Conservation (phyloP, 2,329 filamentous ascomycete species). For the Curvularia sp. region DNA sequence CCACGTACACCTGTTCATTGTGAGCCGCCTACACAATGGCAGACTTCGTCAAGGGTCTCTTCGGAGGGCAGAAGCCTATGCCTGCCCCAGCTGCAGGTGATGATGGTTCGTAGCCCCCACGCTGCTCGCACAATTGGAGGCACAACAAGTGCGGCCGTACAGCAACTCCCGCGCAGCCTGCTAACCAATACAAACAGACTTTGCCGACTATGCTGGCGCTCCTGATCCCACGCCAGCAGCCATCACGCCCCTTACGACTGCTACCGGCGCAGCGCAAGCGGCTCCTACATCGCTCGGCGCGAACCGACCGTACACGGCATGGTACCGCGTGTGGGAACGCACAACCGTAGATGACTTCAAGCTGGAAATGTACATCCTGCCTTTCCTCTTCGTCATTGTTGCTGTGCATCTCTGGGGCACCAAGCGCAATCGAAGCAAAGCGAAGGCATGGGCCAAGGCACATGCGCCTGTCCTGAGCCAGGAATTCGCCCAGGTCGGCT, state of each 20-base stretch:
- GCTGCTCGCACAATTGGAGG: slow-evolving; percentile 17
- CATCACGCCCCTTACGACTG: slow-evolving; percentile 53
- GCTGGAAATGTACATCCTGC: slow-evolving; percentile 82
- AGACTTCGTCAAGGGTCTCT: slow-evolving; percentile 69
- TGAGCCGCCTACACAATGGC: slow-evolving; percentile 49
- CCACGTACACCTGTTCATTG: slow-evolving; percentile 32
- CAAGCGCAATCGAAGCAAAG: slow-evolving; percentile 78
- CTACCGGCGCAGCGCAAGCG: slow-evolving; percentile 42
- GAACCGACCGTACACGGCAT: slow-evolving; percentile 79
- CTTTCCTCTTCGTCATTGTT: slow-evolving; percentile 75
- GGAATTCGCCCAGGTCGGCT: slow-evolving; percentile 90
- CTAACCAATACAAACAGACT: slow-evolving; percentile 69
- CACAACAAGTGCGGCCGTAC: slow-evolving; percentile 13
- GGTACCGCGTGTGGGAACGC: slow-evolving; percentile 97
- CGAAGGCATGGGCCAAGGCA: slow-evolving; percentile 78
- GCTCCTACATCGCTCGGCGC: slow-evolving; percentile 51
- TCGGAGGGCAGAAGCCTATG: slow-evolving; percentile 71
- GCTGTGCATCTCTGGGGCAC: slow-evolving; percentile 82
- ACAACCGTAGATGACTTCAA: slow-evolving; percentile 83
- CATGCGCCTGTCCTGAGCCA: slow-evolving; percentile 74
- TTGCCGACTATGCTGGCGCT: slow-evolving; percentile 88
- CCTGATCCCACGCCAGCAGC: slow-evolving; percentile 68
- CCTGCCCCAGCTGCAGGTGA: slow-evolving; percentile 62
- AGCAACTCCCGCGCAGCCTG: not conserved
- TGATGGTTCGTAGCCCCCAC: slow-evolving; percentile 63